Evolutionary conservation across 495 filamentous ascomycete genomes (phyloP).

Genomic region (Penicillium chermesinum): DNA sequence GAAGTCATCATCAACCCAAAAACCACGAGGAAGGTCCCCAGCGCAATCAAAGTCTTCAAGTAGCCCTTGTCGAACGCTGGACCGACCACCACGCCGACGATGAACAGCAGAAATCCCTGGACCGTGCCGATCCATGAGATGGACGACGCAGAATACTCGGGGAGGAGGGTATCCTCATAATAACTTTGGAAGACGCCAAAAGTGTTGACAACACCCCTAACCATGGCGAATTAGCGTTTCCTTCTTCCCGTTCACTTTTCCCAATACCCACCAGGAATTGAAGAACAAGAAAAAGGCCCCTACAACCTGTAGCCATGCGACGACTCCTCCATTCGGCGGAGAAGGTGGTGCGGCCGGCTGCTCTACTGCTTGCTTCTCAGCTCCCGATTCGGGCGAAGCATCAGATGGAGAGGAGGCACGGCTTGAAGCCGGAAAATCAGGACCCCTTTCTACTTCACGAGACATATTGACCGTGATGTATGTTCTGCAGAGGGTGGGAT

Average conservation of each 20-base stretch:
- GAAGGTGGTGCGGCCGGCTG: neutral
- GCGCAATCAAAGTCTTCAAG: conserved; percentile 24
- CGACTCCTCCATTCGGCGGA: conserved; percentile 29
- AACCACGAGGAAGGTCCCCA: conserved; percentile 30
- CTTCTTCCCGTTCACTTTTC: neutral
- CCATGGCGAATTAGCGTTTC: neutral
- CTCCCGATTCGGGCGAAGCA: no score
- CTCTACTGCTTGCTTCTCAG: no score
- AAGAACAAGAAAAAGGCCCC: conserved; percentile 35
- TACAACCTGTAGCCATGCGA: conserved; percentile 43
- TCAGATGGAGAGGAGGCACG: no score
- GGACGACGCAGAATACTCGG: conserved; percentile 20
- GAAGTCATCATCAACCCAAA: conserved; percentile 49
- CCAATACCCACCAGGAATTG: conserved; percentile 27
- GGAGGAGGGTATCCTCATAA: conserved; percentile 30
- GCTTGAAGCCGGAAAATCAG: no score
- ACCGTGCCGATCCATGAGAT: conserved; percentile 48
- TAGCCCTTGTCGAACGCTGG: conserved; percentile 44
- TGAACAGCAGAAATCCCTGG: conserved; percentile 38
- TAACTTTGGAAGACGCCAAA: conserved; percentile 49
- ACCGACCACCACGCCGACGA: conserved; percentile 37
- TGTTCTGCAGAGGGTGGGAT: no score
- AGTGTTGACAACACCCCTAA: conserved; percentile 35
- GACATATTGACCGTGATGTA: no score
- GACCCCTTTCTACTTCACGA: no score